These are phyloP conservation scores for Piper betle DNA, from an alignment of 164 flowering plant genomes.

Conservation along the genomic window DNA sequence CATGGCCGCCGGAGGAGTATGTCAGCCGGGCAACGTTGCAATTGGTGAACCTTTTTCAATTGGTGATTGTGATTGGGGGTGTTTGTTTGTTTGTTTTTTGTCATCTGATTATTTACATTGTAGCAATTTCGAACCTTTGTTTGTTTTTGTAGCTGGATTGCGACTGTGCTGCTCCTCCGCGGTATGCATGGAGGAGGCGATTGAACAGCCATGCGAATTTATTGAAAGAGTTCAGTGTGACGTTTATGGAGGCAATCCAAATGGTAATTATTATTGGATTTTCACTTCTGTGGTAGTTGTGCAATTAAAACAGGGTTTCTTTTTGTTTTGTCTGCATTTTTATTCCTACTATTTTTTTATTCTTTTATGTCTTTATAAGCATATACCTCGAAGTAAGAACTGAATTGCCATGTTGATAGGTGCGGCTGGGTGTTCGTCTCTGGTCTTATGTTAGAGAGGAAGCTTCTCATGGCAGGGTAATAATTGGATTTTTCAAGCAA, in stretches of 20 bases:
- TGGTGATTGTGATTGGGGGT: not conserved
- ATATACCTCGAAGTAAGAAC: not conserved
- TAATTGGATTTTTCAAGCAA: not conserved
- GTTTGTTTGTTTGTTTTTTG: not conserved
- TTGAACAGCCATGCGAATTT: conserved; percentile 84
- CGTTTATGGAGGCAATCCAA: conserved; percentile 81
- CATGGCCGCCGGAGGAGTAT: conserved; percentile 90
- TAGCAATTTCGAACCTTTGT: not conserved
- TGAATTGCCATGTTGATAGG: conserved; percentile 21
- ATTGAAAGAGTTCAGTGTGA: conserved; percentile 83
- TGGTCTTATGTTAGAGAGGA: conserved; percentile 96
- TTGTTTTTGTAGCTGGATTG: conserved; percentile 49
- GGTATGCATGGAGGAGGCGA: conserved; percentile 90
- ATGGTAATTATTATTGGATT: conserved; percentile 37
- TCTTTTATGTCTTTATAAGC: not conserved
- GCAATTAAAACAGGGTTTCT: not conserved
- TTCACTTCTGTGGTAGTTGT: too few species aligned
- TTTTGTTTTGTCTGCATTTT: not conserved
- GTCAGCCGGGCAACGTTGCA: conserved; percentile 51
- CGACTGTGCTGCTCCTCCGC: conserved; percentile 93
- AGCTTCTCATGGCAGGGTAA: conserved; percentile 96
- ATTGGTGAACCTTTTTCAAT: conserved; percentile 27
- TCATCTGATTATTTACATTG: too few species aligned
- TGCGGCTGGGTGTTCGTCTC: conserved; percentile 74
- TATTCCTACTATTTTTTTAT: not conserved